Conservation (phyloP, 257 asterid genomes). For the Capsicum pubescens region DNA sequence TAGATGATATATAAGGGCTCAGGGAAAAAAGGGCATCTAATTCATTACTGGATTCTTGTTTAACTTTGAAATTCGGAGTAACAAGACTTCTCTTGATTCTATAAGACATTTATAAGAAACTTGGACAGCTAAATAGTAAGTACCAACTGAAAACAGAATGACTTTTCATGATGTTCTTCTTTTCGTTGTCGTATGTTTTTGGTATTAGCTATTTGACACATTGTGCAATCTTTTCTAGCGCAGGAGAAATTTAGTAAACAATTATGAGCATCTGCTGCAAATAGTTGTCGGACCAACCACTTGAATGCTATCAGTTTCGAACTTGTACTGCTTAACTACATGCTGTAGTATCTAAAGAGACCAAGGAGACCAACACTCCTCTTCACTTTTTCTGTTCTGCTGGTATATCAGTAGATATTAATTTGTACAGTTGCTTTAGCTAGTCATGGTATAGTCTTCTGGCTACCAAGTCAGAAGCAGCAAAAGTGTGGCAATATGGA, state of each 20-base stretch:
- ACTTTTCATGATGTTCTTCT: neutral
- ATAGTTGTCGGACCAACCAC: slow-evolving; percentile 6
- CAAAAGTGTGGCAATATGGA: slow-evolving; percentile 1
- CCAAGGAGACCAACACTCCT: neutral
- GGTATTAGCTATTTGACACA: slow-evolving; percentile 13
- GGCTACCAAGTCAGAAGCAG: slow-evolving; percentile 28
- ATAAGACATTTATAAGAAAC: neutral
- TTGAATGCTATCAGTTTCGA: slow-evolving; percentile 16
- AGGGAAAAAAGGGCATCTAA: neutral
- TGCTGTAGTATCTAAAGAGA: neutral
- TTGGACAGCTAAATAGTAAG: neutral
- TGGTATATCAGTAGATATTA: slow-evolving; percentile 14
- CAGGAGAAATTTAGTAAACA: slow-evolving; percentile 20
- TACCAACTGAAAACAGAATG: neutral
- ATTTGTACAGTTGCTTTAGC: slow-evolving; percentile 31
- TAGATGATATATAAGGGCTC: neutral
- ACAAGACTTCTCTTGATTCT: slow-evolving; percentile 5
- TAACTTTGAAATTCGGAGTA: neutral
- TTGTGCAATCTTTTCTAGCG: slow-evolving; percentile 7
- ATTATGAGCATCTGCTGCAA: neutral
- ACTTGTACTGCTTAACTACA: slow-evolving; percentile 2
- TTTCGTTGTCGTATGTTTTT: neutral
- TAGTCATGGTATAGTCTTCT: neutral
- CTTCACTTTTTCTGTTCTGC: neutral
- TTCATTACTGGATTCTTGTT: slow-evolving; percentile 4